A percentile compares a stretch with the other conserved stretches of the same genome.
phyloP scores from a whole-genome alignment of 495 filamentous ascomycete species.

The Sabuloglossum arenarium region DNA sequence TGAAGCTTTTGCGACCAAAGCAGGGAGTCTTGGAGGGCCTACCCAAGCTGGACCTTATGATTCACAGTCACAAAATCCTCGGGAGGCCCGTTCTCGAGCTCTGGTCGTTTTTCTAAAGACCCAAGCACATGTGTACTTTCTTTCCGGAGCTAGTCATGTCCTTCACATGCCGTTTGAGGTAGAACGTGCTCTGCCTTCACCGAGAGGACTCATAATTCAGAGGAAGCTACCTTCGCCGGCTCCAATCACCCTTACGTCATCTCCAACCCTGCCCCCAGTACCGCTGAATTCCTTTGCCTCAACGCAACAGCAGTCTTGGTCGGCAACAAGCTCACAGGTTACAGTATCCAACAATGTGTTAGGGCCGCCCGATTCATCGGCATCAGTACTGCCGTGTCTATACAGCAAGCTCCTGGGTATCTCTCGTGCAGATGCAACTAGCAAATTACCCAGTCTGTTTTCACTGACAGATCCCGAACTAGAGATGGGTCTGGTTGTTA shows the following conservation, averaged over 20 bases:
- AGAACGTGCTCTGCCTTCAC: slow-evolving; percentile 64
- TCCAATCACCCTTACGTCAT: slow-evolving; percentile 11
- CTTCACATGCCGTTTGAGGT: slow-evolving; percentile 90
- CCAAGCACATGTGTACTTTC: slow-evolving; percentile 82
- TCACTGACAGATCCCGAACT: slow-evolving; percentile 72
- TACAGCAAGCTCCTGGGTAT: slow-evolving; percentile 10
- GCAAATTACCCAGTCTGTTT: slow-evolving; percentile 58
- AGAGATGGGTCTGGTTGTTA: slow-evolving; percentile 69
- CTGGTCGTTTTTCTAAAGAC: slow-evolving; percentile 83
- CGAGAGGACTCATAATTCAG: slow-evolving; percentile 67
- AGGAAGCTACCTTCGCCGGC: slow-evolving; percentile 31
- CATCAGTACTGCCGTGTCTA: slow-evolving; percentile 6
- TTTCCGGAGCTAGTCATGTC: slow-evolving; percentile 73
- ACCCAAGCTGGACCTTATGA: neutral
- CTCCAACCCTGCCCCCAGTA: slow-evolving; percentile 18
- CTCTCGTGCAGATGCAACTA: slow-evolving; percentile 6
- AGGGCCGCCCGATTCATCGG: neutral
- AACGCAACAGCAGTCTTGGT: slow-evolving; percentile 30
- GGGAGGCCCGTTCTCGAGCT: slow-evolving; percentile 32
- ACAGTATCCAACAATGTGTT: slow-evolving; percentile 7
- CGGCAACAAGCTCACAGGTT: slow-evolving; percentile 19
- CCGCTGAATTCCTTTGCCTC: slow-evolving; percentile 71
- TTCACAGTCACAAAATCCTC: neutral
- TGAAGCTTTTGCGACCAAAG: neutral
- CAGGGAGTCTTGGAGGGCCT: neutral